A percentile compares a stretch with the other conserved stretches of the same genome.
phyloP scores from a whole-genome alignment of 2,329 filamentous ascomycete species.

The Fusarium gaditjirri region DNA sequence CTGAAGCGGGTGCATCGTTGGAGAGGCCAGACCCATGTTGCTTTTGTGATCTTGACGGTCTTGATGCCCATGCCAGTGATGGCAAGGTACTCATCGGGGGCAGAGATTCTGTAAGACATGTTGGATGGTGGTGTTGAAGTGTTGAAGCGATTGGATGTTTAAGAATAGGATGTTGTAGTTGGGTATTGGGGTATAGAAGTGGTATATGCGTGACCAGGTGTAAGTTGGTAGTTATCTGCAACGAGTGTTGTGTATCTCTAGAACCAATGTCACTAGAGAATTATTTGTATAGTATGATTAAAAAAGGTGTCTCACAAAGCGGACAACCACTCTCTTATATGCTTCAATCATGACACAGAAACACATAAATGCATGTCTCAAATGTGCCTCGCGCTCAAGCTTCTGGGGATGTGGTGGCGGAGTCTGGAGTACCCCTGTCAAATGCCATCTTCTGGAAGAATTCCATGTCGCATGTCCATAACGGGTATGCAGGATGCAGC shows the following conservation, averaged over 20 bases:
- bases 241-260: slow-evolving; percentile 18
- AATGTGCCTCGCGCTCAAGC: slow-evolving; percentile 19
- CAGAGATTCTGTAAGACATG: slow-evolving; percentile 75
- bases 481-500: not conserved
- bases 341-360: not conserved
- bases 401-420: slow-evolving; percentile 13
- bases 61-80: slow-evolving; percentile 82
- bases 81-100: slow-evolving; percentile 86
- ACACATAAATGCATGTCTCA: not conserved
- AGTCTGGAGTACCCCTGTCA: slow-evolving; percentile 1
- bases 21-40: slow-evolving; percentile 76
- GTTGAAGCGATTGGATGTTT: not conserved
- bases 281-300: not conserved
- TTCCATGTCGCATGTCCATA: slow-evolving; percentile 18
- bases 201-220: not conserved
- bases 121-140: not conserved
- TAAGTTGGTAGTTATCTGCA: not conserved
- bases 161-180: not conserved
- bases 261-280: slow-evolving; percentile 6
- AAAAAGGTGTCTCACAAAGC: not conserved
- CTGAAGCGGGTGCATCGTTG: slow-evolving; percentile 70
- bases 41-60: slow-evolving; percentile 81
- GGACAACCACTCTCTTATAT: slow-evolving; percentile 22
- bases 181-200: not conserved
- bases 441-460: slow-evolving; percentile 19